Evolutionary conservation across 2,329 filamentous ascomycete species (phyloP), one percentile per base, ranked within the genome.

Genomic region (Penicillium psychrosexuale): DNA sequence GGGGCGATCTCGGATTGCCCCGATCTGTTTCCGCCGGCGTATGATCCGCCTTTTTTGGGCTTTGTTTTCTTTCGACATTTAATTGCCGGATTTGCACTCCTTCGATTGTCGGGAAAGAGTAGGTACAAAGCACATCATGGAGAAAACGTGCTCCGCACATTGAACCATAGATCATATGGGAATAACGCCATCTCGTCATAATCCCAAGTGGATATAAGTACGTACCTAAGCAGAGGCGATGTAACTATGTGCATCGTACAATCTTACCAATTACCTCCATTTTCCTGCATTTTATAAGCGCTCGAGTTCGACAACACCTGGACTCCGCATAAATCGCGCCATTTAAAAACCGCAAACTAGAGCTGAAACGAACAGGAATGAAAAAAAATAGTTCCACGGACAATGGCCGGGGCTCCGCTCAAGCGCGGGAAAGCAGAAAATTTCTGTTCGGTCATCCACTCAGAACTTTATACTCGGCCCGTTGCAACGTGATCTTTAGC

Each of bases 1-100:
- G 62, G 62, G 55, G 55, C 55, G 58, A 65, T 62, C 61, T 61
- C 55, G 60, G 59, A 48, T 44, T 45, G 43, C 43, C 19, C 51
- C 57, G 55, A 51, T 58, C 48, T 47, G 30, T 44, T 50, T 56
- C 27, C 45, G 17, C 39, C 39, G 27, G 17, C 19, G 15, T 40
- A 17, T 27, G 40, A 47, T 49, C 46, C 19, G 42, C 37, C 44
- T 43, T 37, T 46, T 46, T 33, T 13, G 44, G 38, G 46, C 53
- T 27, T 28, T n/a, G 24, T 22, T 34, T 15, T 36, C 19, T 43
- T 55, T n/a, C 5, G 6, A 30, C 11, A 11, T 43, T 50, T 34
- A 31, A 24, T 44, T 49, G 34, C 19, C 15, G 24, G n/a, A 38
- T 17, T 43, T 31, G 22, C 19, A 19, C 22, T 34, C n/a, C 17